These are phyloP conservation scores for Yarrowia divulgata DNA, from an alignment of 805 yeast species.

Conservation along the genomic window DNA sequence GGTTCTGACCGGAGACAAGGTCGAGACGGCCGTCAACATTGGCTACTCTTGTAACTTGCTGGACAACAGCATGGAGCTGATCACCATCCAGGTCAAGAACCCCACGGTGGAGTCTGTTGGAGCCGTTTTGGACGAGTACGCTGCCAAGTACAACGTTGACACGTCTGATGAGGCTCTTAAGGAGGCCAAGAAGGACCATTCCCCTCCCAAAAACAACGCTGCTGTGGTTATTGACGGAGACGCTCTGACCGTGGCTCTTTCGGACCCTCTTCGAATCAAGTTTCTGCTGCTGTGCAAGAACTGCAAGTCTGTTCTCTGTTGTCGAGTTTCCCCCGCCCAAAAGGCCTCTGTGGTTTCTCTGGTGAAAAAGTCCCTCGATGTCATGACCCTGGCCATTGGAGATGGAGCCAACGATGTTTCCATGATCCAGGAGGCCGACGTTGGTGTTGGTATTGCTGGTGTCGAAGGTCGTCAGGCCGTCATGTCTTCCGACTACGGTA, in stretches of 20 bases:
- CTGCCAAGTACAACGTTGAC: slow-evolving; percentile 60
- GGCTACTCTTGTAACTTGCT: slow-evolving; percentile 82
- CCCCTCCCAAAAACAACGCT: slow-evolving; percentile 63
- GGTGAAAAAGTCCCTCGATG: slow-evolving; percentile 70
- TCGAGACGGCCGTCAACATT: slow-evolving; percentile 85
- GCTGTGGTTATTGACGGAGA: slow-evolving; percentile 81
- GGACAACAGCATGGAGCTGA: slow-evolving; percentile 71
- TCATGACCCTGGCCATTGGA: slow-evolving; percentile 83
- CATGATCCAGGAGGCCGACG: slow-evolving; percentile 86
- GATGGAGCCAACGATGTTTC: slow-evolving; percentile 91
- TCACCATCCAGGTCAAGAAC: slow-evolving; percentile 57
- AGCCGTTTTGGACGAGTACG: slow-evolving; percentile 56
- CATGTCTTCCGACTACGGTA: slow-evolving; percentile 84
- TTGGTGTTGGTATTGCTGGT: slow-evolving; percentile 87
- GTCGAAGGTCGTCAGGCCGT: slow-evolving; percentile 89
- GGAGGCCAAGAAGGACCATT: slow-evolving; percentile 65
- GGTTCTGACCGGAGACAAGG: slow-evolving; percentile 86
- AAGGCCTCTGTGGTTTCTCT: slow-evolving; percentile 76
- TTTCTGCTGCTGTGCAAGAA: slow-evolving; percentile 76
- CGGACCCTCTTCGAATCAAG: slow-evolving; percentile 57
- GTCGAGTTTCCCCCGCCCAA: slow-evolving; percentile 87
- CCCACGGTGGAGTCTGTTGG: slow-evolving; percentile 45
- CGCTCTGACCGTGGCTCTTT: slow-evolving; percentile 62
- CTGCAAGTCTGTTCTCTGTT: slow-evolving; percentile 78
- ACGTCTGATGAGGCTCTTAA: slow-evolving; percentile 55